A percentile compares a stretch with the other conserved stretches of the same genome.
phyloP scores from a whole-genome alignment of 495 filamentous ascomycete species.

The Xylaria intraflava region DNA sequence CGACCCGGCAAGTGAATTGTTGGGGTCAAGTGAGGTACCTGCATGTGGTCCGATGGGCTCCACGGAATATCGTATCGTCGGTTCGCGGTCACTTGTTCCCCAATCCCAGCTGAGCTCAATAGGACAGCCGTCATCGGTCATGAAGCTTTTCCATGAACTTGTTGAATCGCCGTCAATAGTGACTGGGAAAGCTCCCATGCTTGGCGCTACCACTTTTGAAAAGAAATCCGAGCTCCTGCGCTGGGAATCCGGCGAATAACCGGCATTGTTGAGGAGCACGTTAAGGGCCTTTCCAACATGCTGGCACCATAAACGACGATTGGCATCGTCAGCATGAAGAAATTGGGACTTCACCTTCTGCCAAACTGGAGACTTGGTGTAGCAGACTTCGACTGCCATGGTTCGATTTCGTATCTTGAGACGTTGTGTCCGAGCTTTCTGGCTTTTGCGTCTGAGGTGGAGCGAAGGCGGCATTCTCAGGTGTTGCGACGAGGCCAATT shows the following conservation, averaged over 20 bases:
- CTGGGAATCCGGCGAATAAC: not conserved
- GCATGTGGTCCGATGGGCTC: constrained; percentile 25
- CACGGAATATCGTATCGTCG: constrained; percentile 25
- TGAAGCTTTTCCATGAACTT: constrained; percentile 29
- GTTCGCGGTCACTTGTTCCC: constrained; percentile 2
- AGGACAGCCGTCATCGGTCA: constrained; percentile 33
- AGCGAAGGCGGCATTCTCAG: too few relatives aligned
- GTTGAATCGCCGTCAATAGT: not conserved
- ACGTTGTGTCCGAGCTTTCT: too few relatives aligned
- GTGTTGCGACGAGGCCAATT: too few relatives aligned
- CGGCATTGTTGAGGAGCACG: not conserved
- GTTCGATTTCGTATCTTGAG: too few relatives aligned
- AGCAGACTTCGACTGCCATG: too few relatives aligned
- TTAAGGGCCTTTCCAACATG: not conserved
- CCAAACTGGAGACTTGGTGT: too few relatives aligned
- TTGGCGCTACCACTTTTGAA: not conserved
- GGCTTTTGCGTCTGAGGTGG: too few relatives aligned
- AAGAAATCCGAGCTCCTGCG: not conserved
- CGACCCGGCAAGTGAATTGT: constrained; percentile 11
- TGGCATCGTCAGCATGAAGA: too few relatives aligned
- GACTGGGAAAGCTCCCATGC: not conserved
- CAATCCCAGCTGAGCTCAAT: constrained; percentile 35
- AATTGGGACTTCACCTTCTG: not conserved
- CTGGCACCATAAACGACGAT: not conserved
- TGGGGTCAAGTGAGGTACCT: constrained; percentile 22